Evolutionary conservation across 73 alveolate genomes (phyloP).

Genomic region (Tetrahymena elliotti): DNA sequence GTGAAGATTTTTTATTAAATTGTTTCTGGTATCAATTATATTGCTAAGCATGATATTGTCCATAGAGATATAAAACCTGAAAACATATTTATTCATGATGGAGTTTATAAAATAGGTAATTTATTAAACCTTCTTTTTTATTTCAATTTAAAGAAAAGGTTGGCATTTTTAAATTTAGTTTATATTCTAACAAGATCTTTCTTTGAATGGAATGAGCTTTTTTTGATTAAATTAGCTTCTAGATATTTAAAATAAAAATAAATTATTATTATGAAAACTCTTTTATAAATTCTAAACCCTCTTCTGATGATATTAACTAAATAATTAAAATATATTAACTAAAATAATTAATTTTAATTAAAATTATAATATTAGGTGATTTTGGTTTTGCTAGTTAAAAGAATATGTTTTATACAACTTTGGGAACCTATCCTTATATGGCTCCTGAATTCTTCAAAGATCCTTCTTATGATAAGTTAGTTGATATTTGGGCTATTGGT

Average conservation of each 20-base stretch:
- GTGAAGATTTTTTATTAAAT: conserved; percentile 6
- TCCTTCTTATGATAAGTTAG: conserved; percentile 13
- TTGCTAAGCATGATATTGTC: conserved; percentile 11
- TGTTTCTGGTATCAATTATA: conserved; percentile 7
- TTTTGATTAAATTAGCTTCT: background rate
- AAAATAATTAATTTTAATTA: background rate
- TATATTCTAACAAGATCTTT: background rate
- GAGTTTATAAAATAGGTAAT: conserved; percentile 22
- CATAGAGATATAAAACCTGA: conserved; percentile 46
- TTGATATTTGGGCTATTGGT: conserved; percentile 31
- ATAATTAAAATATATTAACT: background rate
- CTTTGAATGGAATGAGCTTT: background rate
- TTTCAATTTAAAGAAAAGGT: background rate
- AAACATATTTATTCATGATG: conserved; percentile 39
- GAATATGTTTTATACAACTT: conserved; percentile 8
- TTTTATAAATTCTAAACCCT: background rate
- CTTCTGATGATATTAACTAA: background rate
- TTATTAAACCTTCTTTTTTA: background rate
- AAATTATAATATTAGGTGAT: background rate
- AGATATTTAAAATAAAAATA: no score
- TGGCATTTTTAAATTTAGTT: no score
- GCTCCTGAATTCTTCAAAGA: conserved; percentile 40
- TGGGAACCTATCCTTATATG: conserved; percentile 45
- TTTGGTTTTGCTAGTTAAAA: conserved; percentile 41
- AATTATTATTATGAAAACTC: background rate